Base-by-base conservation (phyloP, 2,329 filamentous ascomycete species). In the Ophiostoma perfectum region DNA sequence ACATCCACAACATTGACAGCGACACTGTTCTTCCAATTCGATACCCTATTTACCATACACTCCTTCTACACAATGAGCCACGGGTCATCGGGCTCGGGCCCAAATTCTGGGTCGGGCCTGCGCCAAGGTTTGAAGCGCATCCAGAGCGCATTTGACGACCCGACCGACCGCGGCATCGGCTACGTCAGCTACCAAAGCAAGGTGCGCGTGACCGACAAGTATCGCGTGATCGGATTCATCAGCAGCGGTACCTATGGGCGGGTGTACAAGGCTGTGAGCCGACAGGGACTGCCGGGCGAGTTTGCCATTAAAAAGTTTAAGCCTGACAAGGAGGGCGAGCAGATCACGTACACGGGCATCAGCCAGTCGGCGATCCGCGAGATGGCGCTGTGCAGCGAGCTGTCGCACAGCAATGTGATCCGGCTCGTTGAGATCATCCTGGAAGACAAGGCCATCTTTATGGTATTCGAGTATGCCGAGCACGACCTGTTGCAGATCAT, bases 251-350 rank as follows among this genome's bases (percentile, higher is more conserved):
- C 95, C 16, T 99, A 99, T 85, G 95, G 95, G 47, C 90, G 95
- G 44, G 95, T 99, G 7, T 99, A 98, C 86, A 99, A 99, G 77
- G 95, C 95, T 18, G 83, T 92, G 60, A 88, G 91, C 74, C 88
- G 89, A 72, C 85, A 90, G 80, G 86, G 88, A 74, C 82, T 88
- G 77, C 80, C 87, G 66, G 91, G 91, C 71, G 92, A 97, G 75
- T 97, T 97, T 76, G 95, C 95, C 74, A 99, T 99, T 82, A 99
- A 99, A 78, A 99, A 99, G 86, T 97, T 97, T 86, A 97, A 97
- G 82, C 93, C 93, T 7, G 95, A 99, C 79, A 99, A 98, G 81
- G 95, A 99, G 80, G 95, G 95, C 69, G 95, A 99, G 78, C 87
- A 90, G 74, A 82, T 97, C 64, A 91, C 96, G 74, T 99, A 99